A percentile compares a stretch with the other conserved stretches of the same genome.
Conservation (phyloP, 176 grass and related monocot genomes). For the Zizania latifolia region DNA sequence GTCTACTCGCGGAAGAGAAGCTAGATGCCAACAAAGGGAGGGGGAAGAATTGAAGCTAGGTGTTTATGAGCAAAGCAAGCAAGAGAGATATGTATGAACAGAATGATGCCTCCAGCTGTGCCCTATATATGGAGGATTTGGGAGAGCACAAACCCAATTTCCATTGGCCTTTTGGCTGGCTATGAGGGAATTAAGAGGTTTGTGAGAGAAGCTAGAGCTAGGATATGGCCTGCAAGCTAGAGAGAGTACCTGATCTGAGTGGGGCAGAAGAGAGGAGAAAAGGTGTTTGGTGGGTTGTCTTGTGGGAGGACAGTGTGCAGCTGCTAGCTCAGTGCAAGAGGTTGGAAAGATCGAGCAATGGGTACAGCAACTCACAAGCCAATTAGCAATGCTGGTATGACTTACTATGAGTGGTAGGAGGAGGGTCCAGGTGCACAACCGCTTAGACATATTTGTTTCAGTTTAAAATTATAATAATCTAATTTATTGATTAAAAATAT, state of each 20-base stretch:
- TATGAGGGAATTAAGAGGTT: constrained; percentile 24
- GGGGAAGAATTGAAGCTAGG: neutral
- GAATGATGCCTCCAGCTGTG: constrained; percentile 31
- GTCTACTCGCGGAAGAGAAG: neutral
- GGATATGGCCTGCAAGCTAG: neutral
- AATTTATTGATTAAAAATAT: neutral
- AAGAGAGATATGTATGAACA: constrained; percentile 33
- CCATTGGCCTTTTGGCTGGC: constrained; percentile 16
- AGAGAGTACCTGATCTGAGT: constrained; percentile 16
- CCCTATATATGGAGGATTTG: constrained; percentile 49
- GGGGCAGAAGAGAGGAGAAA: constrained; percentile 28
- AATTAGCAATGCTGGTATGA: constrained; percentile 13
- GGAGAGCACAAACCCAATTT: neutral
- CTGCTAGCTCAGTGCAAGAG: constrained; percentile 11
- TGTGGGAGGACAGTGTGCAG: constrained; percentile 31
- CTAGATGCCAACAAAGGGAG: neutral
- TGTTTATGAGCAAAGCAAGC: neutral
- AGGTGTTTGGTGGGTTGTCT: constrained; percentile 39
- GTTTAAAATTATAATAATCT: too few species aligned
- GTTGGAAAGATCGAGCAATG: constrained; percentile 34
- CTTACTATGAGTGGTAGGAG: constrained; percentile 7
- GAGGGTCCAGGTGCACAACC: neutral
- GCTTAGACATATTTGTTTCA: too few species aligned
- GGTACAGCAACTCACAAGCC: constrained; percentile 22
- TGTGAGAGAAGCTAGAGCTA: constrained; percentile 32